Base-by-base conservation (phyloP, 306 rosid genomes). In the Cucurbita pepo region DNA sequence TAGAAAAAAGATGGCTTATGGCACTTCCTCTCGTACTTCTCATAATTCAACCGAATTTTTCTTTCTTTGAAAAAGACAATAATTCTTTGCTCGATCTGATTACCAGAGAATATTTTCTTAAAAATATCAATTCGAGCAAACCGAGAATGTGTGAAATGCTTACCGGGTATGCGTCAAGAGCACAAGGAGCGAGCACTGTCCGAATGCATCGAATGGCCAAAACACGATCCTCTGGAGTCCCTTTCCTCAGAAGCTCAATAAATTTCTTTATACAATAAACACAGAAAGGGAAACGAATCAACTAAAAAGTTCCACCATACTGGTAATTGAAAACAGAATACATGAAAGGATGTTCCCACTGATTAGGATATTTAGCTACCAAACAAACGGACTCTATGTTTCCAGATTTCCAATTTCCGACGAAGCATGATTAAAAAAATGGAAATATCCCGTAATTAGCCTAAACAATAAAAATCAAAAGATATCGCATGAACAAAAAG, bases 131-230 rank as follows among this genome's bases (percentile, higher is more conserved):
- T 43, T 11, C 25, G 10, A 12, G 21, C 73, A 67, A 44, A 25
- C 22, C 41, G 7, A 14, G 56, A 44, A 56, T 19, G 16, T 40
- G 18, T 5, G n/a, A 5, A 9, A 21, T 48, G 76, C 9, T 55
- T 89, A 95, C 99, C 88, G 99, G 99, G 47, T 89, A 95, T 22
- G 97, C 97, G 77, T 89, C 95, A 52, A 95, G 99, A 13, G 99
- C 99, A 81, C 99, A 91, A 50, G 97, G 97, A 75, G 99, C 99
- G 56, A 95, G 95, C 56, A 93, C 84, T 4, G 89, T 84, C 77
- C 97, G 87, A 77, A 95, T 66, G 76, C 95, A 95, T 38, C 82
- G 83, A 62, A 95, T 88, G 43, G 99, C 99, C 78, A 88, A 84
- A 58, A 89, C 95, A 10, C 97, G 95, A 81, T 74, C 90, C 86